Base-by-base conservation (phyloP, 2,329 filamentous ascomycete genomes). In the Plenodomus tracheiphilus region DNA sequence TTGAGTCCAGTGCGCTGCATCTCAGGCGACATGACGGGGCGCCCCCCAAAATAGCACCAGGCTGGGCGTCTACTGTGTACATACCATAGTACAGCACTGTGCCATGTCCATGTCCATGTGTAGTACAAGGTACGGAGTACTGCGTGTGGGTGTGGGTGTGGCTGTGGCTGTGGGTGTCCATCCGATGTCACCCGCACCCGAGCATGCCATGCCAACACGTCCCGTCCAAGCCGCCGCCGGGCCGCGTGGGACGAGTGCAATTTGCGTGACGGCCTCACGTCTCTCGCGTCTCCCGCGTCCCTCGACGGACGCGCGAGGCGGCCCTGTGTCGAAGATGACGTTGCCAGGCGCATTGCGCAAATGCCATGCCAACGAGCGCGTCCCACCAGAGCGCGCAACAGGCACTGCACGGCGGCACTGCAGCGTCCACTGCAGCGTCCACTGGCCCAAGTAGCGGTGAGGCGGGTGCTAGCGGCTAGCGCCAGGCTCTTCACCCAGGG, bases 401-500 rank as follows among this genome's bases (percentile, higher is more conserved):
- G 49, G 46, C 49, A 46, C 46, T 52, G 49, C 49, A 22, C 46
- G 41, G 18, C 48, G 39, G 28, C 21, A 8, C n/a, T n/a, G n/a
- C n/a, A n/a, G n/a, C n/a, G n/a, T n/a, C n/a, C n/a, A n/a, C n/a
- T n/a, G n/a, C n/a, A n/a, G n/a, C n/a, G n/a, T n/a, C n/a, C n/a
- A n/a, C n/a, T n/a, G n/a, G n/a, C n/a, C n/a, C n/a, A 45, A 58
- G 50, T 53, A 43, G 54, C 54, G 54, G 54, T 52, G 49, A 41
- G 49, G 49, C 49, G 46, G 49, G 46, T 45, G 40, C 49, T 52
- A 52, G 4, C 9, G 28, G 49, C 46, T 41, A 46, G 41, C 41
- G 49, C 49, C 42, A 44, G 30, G 41, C 42, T 18, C 17, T 49
- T 49, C 46, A 52, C 46, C 42, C 46, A 32, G n/a, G n/a, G n/a